These are phyloP conservation scores for Golubevia pallescens DNA, from an alignment of 1,284 basidiomycete genomes.

Conservation along the genomic window DNA sequence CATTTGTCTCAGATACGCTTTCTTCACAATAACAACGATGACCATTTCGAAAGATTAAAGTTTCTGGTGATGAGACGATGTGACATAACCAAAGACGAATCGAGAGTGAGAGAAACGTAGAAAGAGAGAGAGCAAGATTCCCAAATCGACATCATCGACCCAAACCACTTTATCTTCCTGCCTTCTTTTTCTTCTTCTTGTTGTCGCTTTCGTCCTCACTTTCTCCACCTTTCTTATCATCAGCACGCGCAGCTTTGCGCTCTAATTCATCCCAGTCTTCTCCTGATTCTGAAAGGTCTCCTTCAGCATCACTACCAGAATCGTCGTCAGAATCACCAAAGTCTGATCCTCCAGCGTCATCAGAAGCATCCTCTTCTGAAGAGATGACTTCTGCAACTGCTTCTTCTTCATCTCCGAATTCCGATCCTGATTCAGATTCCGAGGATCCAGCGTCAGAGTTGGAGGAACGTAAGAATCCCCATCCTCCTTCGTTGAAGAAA, in stretches of 20 bases:
- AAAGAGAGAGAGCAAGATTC: too few relatives aligned
- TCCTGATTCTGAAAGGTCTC: constrained; percentile 59
- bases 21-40: too few relatives aligned
- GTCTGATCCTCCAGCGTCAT: constrained; percentile 62
- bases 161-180: constrained; percentile 21
- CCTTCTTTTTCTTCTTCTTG: constrained; percentile 70
- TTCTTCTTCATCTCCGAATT: constrained; percentile 73
- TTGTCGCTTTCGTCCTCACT: constrained; percentile 77
- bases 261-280: constrained; percentile 97
- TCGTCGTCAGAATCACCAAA: constrained; percentile 47
- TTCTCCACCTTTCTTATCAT: constrained; percentile 11
- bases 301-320: constrained; percentile 10
- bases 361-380: constrained; percentile 51
- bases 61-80: too few relatives aligned
- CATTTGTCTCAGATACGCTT: too few relatives aligned
- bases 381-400: constrained; percentile 49
- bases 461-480: constrained; percentile 76
- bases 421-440: constrained; percentile 77
- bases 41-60: too few relatives aligned
- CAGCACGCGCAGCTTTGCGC: constrained; percentile 72
- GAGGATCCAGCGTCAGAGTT: constrained; percentile 74
- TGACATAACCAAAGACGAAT: too few relatives aligned
- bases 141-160: too few relatives aligned
- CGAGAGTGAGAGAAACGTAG: too few relatives aligned
- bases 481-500: constrained; percentile 95